A percentile compares a stretch with the other conserved stretches of the same genome.
Conservation (phyloP, 1,139 yeast species). For the Zygosaccharomyces sapae region DNA sequence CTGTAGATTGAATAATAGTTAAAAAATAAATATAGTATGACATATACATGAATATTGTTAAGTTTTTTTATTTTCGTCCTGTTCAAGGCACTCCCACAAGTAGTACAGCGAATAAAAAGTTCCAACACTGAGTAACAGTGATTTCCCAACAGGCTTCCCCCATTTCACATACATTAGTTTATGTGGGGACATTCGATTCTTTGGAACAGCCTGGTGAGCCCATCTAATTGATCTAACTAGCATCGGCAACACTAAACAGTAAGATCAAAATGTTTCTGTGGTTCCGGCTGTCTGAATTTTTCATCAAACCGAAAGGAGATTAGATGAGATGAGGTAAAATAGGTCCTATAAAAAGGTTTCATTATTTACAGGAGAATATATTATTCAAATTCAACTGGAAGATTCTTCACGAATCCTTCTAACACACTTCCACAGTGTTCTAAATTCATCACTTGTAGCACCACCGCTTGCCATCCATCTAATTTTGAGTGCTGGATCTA, state of each 20-base stretch:
- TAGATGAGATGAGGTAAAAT: not conserved
- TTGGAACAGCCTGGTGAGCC: slow-evolving; percentile 5
- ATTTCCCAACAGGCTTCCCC: slow-evolving; percentile 43
- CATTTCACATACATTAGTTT: slow-evolving; percentile 43
- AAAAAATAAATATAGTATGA: not conserved
- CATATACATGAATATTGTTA: not conserved
- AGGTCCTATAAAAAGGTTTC: not conserved
- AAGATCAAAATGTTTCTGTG: no score
- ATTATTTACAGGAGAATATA: not conserved
- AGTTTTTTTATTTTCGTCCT: slow-evolving; percentile 16
- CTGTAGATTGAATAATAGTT: slow-evolving; percentile 20
- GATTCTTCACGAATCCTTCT: slow-evolving; percentile 40
- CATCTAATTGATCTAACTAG: not conserved
- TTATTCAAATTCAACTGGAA: not conserved
- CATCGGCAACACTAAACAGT: not conserved
- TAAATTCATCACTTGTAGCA: slow-evolving; percentile 56
- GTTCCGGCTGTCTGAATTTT: not conserved
- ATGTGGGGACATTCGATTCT: slow-evolving; percentile 19
- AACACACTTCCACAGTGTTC: slow-evolving; percentile 64
- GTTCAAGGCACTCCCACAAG: slow-evolving; percentile 42
- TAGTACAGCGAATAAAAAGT: slow-evolving; percentile 43
- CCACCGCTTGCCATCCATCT: slow-evolving; percentile 93
- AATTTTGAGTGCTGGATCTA: slow-evolving; percentile 68
- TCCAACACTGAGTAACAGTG: slow-evolving; percentile 40
- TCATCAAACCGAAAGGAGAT: not conserved